A percentile compares a stretch with the other conserved stretches of the same genome.
Evolutionary conservation across 257 asterid species (phyloP).

Genomic region (Solanum rostratum): DNA sequence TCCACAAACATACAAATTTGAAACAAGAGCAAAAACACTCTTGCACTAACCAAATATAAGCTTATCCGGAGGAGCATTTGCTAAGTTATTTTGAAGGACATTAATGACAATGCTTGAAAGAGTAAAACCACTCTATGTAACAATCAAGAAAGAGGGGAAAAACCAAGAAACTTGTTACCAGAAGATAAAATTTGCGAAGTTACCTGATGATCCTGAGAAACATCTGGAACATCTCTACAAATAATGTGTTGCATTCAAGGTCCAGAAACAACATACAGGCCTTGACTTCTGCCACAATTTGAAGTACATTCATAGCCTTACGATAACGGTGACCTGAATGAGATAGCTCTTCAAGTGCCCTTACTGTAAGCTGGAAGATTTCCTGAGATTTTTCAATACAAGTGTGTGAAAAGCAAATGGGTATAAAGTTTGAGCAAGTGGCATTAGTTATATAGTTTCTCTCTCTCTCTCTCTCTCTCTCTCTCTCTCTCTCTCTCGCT

Average conservation of each 20-base stretch:
- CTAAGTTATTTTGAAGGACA: not conserved
- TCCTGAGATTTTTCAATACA: constrained; percentile 13
- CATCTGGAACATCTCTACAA: constrained; percentile 13
- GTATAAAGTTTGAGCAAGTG: not conserved
- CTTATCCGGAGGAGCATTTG: not conserved
- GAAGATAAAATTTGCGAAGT: not conserved
- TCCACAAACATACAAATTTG: not conserved
- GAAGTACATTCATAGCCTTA: constrained; percentile 21
- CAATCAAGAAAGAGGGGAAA: not conserved
- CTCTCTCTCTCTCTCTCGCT: not conserved
- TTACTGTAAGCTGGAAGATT: constrained; percentile 11
- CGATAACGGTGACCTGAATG: constrained; percentile 8
- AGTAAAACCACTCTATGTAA: not conserved
- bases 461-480: not conserved
- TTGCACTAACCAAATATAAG: not conserved
- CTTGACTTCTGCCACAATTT: constrained; percentile 16
- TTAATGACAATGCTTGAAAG: not conserved
- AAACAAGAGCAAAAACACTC: not conserved
- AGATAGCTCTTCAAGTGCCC: constrained; percentile 20
- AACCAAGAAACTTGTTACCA: not conserved
- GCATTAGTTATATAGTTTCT: not conserved
- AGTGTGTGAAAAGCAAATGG: not conserved
- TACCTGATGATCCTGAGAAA: constrained; percentile 19
- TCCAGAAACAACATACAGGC: constrained; percentile 21
- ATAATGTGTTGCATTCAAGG: constrained; percentile 14